Evolutionary conservation across 352 stramenopile genomes (phyloP).

Genomic region (Pythium vanterpoolii): DNA sequence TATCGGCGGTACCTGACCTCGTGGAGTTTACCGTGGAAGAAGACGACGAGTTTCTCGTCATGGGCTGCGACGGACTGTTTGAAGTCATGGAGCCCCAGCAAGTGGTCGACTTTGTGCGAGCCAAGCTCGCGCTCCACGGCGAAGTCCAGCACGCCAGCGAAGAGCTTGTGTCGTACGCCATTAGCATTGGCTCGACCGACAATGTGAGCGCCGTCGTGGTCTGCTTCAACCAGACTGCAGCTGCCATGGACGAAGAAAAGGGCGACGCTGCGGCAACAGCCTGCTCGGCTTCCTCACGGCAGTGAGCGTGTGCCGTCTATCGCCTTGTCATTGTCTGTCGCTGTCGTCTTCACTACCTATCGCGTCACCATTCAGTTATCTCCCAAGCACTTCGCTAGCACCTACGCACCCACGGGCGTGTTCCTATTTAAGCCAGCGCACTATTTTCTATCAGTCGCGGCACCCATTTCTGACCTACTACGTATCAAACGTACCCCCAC

Average conservation of each 20-base stretch:
- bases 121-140: constrained; percentile 62
- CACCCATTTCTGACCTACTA: constrained; percentile 1
- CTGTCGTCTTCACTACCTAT: not conserved
- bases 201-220: constrained; percentile 83
- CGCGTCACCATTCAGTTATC: too few relatives aligned
- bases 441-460: not conserved
- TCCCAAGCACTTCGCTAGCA: not conserved
- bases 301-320: not conserved
- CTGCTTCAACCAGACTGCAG: constrained; percentile 64
- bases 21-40: constrained; percentile 44
- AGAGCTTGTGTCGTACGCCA: constrained; percentile 78
- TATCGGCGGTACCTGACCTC: constrained; percentile 69
- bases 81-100: constrained; percentile 82
- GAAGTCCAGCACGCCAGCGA: constrained; percentile 78
- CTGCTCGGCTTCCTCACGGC: not conserved
- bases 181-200: constrained; percentile 75
- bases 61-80: constrained; percentile 83
- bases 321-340: not conserved
- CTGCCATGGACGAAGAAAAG: constrained; percentile 25
- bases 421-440: constrained; percentile 9
- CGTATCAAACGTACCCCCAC: not conserved
- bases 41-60: constrained; percentile 78
- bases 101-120: constrained; percentile 79
- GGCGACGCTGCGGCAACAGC: constrained; percentile 1
- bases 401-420: not conserved